phyloP scores from a whole-genome alignment of 345 rosid genomes.

The Aquilaria yunnanensis region DNA sequence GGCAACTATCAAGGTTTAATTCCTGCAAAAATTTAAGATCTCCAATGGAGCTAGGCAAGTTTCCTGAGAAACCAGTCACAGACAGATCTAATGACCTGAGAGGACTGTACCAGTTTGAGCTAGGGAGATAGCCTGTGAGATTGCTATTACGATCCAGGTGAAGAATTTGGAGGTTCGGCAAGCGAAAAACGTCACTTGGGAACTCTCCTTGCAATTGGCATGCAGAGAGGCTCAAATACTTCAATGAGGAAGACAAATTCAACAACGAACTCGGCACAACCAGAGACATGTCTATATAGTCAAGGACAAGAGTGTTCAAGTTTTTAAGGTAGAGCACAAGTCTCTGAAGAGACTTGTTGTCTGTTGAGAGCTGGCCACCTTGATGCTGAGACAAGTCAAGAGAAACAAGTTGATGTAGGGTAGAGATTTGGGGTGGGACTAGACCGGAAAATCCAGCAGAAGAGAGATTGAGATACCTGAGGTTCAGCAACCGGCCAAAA shows the following conservation, averaged over 20 bases:
- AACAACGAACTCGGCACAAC: neutral
- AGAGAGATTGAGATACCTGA: conserved; percentile 22
- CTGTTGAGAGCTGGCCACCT: neutral
- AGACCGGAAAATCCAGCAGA: neutral
- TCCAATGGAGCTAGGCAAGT: conserved; percentile 8
- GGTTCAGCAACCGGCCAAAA: conserved; percentile 1
- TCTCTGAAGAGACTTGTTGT: neutral
- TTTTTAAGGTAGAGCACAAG: neutral
- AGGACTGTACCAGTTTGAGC: conserved; percentile 5
- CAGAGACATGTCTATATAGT: neutral
- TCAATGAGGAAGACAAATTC: conserved; percentile 9
- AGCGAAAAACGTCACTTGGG: conserved; percentile 1
- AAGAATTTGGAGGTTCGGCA: conserved; percentile 9
- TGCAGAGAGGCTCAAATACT: neutral
- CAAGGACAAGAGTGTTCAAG: conserved; percentile 6
- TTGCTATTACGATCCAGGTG: neutral
- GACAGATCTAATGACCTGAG: conserved; percentile 6
- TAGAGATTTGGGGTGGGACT: conserved; percentile 14
- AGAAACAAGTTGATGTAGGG: conserved; percentile 1
- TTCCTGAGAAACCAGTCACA: neutral
- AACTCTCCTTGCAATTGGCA: conserved; percentile 7
- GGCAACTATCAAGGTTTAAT: neutral
- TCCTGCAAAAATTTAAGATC: neutral
- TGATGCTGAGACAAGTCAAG: neutral
- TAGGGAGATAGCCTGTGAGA: conserved; percentile 12